Percentiles rank a stretch among this genome's conserved stretches.
phyloP scores from a whole-genome alignment of 495 filamentous ascomycete species.

The Aspergillus nidulans region DNA sequence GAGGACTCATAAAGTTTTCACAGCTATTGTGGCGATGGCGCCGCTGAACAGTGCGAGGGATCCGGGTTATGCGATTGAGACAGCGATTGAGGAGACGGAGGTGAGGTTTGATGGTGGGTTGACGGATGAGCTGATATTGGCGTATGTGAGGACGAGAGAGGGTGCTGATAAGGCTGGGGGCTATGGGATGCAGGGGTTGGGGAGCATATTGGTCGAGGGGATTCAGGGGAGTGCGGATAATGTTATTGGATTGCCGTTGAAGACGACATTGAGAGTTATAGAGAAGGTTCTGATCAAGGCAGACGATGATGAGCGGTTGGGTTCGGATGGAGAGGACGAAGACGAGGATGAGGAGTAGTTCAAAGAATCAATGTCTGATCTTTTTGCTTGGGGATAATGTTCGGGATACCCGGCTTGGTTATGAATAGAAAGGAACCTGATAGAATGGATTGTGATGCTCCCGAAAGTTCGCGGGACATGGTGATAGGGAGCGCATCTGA shows the following conservation, averaged over 20 bases:
- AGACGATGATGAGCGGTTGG: conserved; percentile 49
- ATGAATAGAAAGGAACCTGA: not conserved
- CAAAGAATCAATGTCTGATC: no score
- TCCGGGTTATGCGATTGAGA: conserved; percentile 82
- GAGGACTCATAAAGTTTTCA: conserved; percentile 70
- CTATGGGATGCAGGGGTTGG: conserved; percentile 88
- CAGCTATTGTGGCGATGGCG: conserved; percentile 74
- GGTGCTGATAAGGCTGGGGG: conserved; percentile 95
- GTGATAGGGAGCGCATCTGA: no score
- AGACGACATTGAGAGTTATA: conserved; percentile 73
- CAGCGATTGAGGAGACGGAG: conserved; percentile 78
- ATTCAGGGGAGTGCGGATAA: conserved; percentile 92
- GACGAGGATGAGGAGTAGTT: conserved; percentile 9
- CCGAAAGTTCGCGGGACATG: no score
- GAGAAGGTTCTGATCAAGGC: conserved; percentile 67
- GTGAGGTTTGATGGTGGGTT: conserved; percentile 73
- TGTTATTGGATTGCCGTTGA: conserved; percentile 88
- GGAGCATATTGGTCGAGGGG: conserved; percentile 77
- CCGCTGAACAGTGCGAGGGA: conserved; percentile 69
- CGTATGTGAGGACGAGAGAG: conserved; percentile 87
- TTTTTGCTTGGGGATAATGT: not conserved
- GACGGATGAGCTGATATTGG: conserved; percentile 76
- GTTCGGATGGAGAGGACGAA: conserved; percentile 31
- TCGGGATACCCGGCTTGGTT: not conserved
- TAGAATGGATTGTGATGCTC: no score